Base-by-base conservation (phyloP, 2,329 filamentous ascomycete species). In the Akanthomyces muscarius region DNA sequence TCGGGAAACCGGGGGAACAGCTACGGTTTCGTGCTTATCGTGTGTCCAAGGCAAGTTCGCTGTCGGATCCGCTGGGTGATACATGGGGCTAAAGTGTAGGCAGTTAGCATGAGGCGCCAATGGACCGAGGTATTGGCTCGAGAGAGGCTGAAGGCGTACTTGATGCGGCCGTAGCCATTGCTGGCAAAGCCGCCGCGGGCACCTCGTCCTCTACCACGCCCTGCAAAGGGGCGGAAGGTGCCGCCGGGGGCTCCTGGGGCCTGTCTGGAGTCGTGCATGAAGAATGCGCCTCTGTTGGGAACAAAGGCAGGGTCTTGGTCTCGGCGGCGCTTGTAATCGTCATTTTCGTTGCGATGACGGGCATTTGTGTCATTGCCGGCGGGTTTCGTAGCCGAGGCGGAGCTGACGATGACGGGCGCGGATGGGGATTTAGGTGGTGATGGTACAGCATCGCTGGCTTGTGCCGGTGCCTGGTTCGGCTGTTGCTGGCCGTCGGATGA, bases 281-380 rank as follows among this genome's bases (percentile, higher is more conserved):
- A 98, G 81, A 98, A 98, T 66, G 91, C 89, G 64, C 95, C 95
- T 68, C 94, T 84, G 71, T 96, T 97, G 61, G 95, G 94, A 62
- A 97, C 94, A 77, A 97, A 97, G 13, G 93, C 88, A 42, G 94
- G 94, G 74, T 97, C 92, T 69, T 91, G 88, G 72, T 96, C 92
- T 69, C 91, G 86, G 75, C 91, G 91, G 77, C 89, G 91, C 77
- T 89, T 88, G 78, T 96, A 96, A 72, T 96, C 91, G 67, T 97
- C 92, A 71, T 96, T 91, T 72, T 97, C 93, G 68, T 90, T 87
- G 67, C 90, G 87, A 74, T 90, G 88, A 67, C 86, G 83, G 66
- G 95, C 90, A 25, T 45, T 61, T 44, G 58, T 18, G 60, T 84
- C 83, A 64, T 85, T 78, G 41, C 84, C 82, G 70, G 88, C 86